Conservation (phyloP, 192 early-diverging fungal species). For the Mortierella alpina region DNA sequence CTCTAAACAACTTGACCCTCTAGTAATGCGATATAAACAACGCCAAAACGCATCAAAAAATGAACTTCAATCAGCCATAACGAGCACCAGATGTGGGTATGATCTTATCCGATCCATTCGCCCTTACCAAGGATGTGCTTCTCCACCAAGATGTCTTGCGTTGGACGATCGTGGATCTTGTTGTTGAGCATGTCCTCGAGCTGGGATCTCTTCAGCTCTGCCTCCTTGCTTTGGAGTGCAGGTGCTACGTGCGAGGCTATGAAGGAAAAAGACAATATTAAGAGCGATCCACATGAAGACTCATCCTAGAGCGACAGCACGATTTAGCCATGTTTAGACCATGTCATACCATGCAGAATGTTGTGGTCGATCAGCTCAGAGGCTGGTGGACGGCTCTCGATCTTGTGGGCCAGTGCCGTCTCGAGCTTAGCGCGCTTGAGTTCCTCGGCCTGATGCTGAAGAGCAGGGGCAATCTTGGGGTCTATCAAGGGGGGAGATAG, state of each 20-base stretch:
- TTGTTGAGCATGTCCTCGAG: conserved; percentile 59
- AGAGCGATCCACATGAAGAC: neutral
- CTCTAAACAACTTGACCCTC: conserved; percentile 29
- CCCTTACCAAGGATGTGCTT: conserved; percentile 66
- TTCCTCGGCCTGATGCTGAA: conserved; percentile 61
- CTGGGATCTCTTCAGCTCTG: conserved; percentile 57
- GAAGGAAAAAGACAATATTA: neutral
- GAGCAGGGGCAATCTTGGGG: conserved; percentile 61
- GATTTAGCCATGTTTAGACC: neutral
- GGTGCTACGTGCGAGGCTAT: conserved; percentile 60
- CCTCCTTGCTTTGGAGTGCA: conserved; percentile 57
- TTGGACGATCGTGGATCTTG: conserved; percentile 61
- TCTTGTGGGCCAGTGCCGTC: conserved; percentile 67
- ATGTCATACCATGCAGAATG: conserved; percentile 57
- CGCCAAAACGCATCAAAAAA: no score
- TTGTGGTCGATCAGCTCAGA: conserved; percentile 66
- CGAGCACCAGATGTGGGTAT: neutral
- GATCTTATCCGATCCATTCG: neutral
- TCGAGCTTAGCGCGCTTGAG: conserved; percentile 60
- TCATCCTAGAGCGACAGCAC: neutral
- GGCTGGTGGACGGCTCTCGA: conserved; percentile 63
- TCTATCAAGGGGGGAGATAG: conserved; percentile 27
- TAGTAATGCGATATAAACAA: no score
- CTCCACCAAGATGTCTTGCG: conserved; percentile 57
- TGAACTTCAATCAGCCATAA: no score